Conservation (phyloP, 495 filamentous ascomycete genomes). For the Daldinia grandis region DNA sequence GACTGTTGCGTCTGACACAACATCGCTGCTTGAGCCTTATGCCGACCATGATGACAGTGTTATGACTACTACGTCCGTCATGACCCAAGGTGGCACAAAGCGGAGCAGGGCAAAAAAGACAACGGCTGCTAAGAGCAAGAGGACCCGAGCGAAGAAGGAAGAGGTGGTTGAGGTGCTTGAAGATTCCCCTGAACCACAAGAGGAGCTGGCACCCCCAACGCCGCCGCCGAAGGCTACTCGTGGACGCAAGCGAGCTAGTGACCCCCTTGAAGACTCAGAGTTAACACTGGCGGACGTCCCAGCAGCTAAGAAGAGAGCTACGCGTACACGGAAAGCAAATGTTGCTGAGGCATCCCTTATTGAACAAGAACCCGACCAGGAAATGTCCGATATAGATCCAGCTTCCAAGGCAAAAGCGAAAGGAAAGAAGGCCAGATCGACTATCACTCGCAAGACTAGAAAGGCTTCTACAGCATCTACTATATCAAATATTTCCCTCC, state of each 20-base stretch:
- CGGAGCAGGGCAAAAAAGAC: conserved; percentile 61
- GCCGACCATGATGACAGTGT: conserved; percentile 73
- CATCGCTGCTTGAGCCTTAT: conserved; percentile 41
- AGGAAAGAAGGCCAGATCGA: conserved; percentile 47
- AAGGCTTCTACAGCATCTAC: conserved; percentile 61
- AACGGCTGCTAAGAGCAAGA: conserved; percentile 53
- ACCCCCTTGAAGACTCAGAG: conserved; percentile 60
- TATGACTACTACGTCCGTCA: conserved; percentile 67
- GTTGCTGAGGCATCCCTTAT: conserved; percentile 37
- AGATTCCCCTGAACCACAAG: conserved; percentile 49
- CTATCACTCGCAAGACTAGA: conserved; percentile 55
- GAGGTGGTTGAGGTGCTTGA: conserved; percentile 63
- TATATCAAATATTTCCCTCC: conserved; percentile 51
- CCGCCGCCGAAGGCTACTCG: conserved; percentile 57
- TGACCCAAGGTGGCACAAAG: conserved; percentile 62
- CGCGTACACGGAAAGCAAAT: conserved; percentile 55
- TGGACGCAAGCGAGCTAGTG: conserved; percentile 73
- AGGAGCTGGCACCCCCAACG: conserved; percentile 50
- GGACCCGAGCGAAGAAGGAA: conserved; percentile 66
- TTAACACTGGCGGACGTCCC: conserved; percentile 58
- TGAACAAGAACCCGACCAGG: conserved; percentile 42
- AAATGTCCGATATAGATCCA: conserved; percentile 47
- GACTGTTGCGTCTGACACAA: conserved; percentile 60
- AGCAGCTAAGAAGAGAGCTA: conserved; percentile 72
- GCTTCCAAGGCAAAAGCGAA: conserved; percentile 37